phyloP scores from a whole-genome alignment of 106 monocot species.

The Dendrobium nobile region DNA sequence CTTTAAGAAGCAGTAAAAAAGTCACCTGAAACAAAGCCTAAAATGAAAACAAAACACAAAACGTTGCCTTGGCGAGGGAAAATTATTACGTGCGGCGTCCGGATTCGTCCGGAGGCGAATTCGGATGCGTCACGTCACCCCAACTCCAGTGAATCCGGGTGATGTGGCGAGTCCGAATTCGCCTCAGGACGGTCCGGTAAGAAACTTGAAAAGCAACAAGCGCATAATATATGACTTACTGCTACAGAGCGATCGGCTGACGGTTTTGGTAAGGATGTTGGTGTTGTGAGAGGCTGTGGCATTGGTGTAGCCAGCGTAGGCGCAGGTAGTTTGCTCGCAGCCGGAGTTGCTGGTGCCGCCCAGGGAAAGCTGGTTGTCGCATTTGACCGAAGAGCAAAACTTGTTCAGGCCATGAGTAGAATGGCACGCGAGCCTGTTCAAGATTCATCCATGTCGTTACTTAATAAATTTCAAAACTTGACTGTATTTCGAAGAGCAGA shows the following conservation, averaged over 20 bases:
- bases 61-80: background rate
- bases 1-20: too few species aligned
- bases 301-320: conserved; percentile 41
- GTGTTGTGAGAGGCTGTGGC: background rate
- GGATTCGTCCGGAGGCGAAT: too few species aligned
- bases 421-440: conserved; percentile 27
- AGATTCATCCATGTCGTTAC: background rate
- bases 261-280: conserved; percentile 15
- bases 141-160: too few species aligned
- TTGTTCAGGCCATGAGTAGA: conserved; percentile 5
- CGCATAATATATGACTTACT: conserved; percentile 3
- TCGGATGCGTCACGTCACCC: too few species aligned
- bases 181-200: rapidly evolving
- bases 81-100: too few species aligned
- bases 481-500: background rate
- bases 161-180: too few species aligned
- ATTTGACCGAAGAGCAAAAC: conserved; percentile 15
- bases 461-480: background rate
- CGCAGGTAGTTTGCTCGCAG: conserved; percentile 25
- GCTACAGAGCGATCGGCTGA: conserved; percentile 14
- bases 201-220: background rate
- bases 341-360: conserved; percentile 21
- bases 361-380: conserved; percentile 16
- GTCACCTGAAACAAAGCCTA: too few species aligned
- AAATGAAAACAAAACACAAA: background rate